Evolutionary conservation across 345 rosid genomes (phyloP), one percentile per base, ranked within the genome.

Genomic region (Dipteronia dyeriana): DNA sequence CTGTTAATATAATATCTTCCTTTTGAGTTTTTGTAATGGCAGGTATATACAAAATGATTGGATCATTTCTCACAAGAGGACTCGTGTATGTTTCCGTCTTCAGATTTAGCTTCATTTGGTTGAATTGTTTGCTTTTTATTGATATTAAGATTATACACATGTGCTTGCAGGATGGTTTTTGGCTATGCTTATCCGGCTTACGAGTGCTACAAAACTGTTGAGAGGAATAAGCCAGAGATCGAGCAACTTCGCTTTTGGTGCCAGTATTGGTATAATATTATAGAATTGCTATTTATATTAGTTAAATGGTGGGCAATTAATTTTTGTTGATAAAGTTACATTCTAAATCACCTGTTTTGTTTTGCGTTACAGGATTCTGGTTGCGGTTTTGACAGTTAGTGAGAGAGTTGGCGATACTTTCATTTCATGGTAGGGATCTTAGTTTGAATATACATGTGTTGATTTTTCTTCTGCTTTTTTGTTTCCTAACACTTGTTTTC

Each of bases 151-250:
- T 51, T 45, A 47, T 70, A 61, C 68, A 22, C 12, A 11, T 77
- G 49, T 64, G 39, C 19, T 63, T 39, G 67, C 84, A 89, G 92
- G 76, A 75, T 89, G 92, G 81, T 74, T 61, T 79, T 89, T 66
- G 90, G 92, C 66, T 87, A 89, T 79, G 92, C 88, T 75, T 86
- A 87, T 80, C 92, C 92, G 20, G 92, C 92, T 22, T 89, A 89
- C 5, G 92, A 89, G 78, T 89, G 92, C 82, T 87, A 86, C 70
- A 89, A 89, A 77, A 82, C 89, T n/a, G 88, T 87, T 1, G 92
- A 87, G 57, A 82, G 41, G 86, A 89, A 86, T 74, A 87, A 80
- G 65, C 92, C 92, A 4, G 90, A 87, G 76, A 86, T 89, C 2
- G 92, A 89, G 70, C 89, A 86, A 20, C 92, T 89, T 29, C 87